phyloP scores from a whole-genome alignment of 805 yeast species.

The Nematodospora valgi region DNA sequence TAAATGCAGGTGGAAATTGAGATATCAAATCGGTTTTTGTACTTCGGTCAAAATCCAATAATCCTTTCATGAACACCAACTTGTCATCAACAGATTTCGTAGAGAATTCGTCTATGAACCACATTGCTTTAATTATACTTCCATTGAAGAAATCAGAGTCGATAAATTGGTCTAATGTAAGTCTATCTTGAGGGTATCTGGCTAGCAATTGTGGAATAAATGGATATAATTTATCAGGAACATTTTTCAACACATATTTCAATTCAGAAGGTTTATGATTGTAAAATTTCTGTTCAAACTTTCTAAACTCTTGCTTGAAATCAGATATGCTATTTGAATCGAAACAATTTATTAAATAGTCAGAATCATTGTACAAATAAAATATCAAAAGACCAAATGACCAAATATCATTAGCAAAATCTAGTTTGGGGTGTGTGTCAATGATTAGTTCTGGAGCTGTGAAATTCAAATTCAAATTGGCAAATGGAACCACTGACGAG shows the following conservation, averaged over 20 bases:
- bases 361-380: conserved; percentile 62
- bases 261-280: conserved; percentile 32
- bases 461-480: conserved; percentile 68
- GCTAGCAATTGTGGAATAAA: conserved; percentile 53
- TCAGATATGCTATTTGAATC: conserved; percentile 54
- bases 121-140: conserved; percentile 74
- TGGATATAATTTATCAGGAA: conserved; percentile 55
- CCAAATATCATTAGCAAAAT: conserved; percentile 75
- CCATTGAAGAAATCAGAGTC: conserved; percentile 76
- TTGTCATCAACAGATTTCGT: conserved; percentile 70
- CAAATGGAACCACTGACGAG: conserved; percentile 77
- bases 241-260: conserved; percentile 45
- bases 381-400: conserved; percentile 76
- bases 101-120: conserved; percentile 77
- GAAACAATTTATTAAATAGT: conserved; percentile 38
- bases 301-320: conserved; percentile 52
- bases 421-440: conserved; percentile 51
- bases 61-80: conserved; percentile 61
- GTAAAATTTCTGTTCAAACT: conserved; percentile 45
- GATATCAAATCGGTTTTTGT: conserved; percentile 18
- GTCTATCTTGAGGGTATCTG: conserved; percentile 55
- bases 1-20: conserved; percentile 40
- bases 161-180: conserved; percentile 64
- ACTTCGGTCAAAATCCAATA: conserved; percentile 33
- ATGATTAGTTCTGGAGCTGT: conserved; percentile 81